Evolutionary conservation across 176 grass and related monocot genomes (phyloP).

Genomic region (Metroxylon sagu): DNA sequence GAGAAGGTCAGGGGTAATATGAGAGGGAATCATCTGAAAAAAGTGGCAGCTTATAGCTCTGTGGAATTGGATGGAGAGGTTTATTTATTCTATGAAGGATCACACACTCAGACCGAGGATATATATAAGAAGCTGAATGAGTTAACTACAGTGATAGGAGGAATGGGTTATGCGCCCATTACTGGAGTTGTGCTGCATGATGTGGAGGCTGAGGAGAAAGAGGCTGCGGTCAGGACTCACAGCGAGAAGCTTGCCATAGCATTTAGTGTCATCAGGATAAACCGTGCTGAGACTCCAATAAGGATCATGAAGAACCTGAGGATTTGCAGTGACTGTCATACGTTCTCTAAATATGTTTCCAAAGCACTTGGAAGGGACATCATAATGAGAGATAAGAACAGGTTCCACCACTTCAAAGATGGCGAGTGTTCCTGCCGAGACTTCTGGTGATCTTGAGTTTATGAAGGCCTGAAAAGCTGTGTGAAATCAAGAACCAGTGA

Average conservation of each 20-base stretch:
- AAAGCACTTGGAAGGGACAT: slow-evolving; percentile 5
- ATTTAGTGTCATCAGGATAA: slow-evolving; percentile 3
- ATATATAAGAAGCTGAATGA: slow-evolving; percentile 1
- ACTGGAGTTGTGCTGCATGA: slow-evolving; percentile 13
- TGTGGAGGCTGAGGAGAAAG: slow-evolving; percentile 18
- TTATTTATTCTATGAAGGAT: slow-evolving; percentile 16
- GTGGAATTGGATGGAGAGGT: slow-evolving; percentile 9
- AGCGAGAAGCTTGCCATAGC: slow-evolving; percentile 14
- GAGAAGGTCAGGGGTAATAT: slow-evolving; percentile 1
- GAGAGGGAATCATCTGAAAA: slow-evolving; percentile 7
- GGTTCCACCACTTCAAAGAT: slow-evolving; percentile 10
- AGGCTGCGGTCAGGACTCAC: slow-evolving; percentile 8
- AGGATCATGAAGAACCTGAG: slow-evolving; percentile 23
- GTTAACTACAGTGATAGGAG: background rate
- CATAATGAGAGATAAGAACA: slow-evolving; percentile 15
- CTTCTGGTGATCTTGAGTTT: slow-evolving; percentile 2
- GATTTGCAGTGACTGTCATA: slow-evolving; percentile 8
- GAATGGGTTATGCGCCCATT: background rate
- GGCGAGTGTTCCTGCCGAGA: slow-evolving; percentile 10
- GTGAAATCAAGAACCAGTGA: no score
- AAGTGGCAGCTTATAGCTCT: slow-evolving; percentile 12
- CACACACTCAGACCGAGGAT: background rate
- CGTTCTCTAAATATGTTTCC: slow-evolving; percentile 4
- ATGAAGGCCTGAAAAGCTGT: no score
- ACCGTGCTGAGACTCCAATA: background rate